phyloP scores from a whole-genome alignment of 1,139 yeast genomes.

The Sporopachydermia cereana region DNA sequence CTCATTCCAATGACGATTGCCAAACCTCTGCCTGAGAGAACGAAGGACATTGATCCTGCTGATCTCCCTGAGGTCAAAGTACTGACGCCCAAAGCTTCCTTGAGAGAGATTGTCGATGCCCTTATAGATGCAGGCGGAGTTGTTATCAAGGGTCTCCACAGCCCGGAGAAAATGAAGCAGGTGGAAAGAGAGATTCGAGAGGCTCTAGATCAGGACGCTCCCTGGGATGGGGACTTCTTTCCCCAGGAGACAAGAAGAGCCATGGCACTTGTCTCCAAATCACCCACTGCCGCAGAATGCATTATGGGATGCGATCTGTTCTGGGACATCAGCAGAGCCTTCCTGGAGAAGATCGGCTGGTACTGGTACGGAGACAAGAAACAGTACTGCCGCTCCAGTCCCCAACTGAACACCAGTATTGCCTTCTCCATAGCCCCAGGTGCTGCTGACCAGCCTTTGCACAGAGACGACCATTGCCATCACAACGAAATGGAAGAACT shows the following conservation, averaged over 20 bases:
- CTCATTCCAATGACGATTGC: background rate
- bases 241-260: conserved; percentile 6
- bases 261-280: conserved; percentile 1
- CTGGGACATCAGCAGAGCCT: conserved; percentile 7
- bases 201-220: background rate
- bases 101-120: conserved; percentile 2
- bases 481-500: conserved; percentile 18
- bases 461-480: conserved; percentile 21
- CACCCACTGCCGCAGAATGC: conserved; percentile 5
- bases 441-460: conserved; percentile 19
- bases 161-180: background rate
- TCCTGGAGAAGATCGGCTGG: conserved; percentile 6
- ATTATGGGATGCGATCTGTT: conserved; percentile 5
- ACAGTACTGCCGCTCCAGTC: conserved; percentile 5
- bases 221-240: conserved; percentile 7
- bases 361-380: conserved; percentile 6
- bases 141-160: background rate
- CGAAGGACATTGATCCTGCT: conserved; percentile 5
- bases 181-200: background rate
- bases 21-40: background rate
- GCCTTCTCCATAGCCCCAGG: conserved; percentile 17
- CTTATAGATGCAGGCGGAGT: conserved; percentile 3
- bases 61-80: conserved; percentile 4
- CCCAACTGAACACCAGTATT: conserved; percentile 7
- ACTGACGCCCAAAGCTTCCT: background rate